These are phyloP conservation scores for Mycena olivaceomarginata DNA, from an alignment of 768 basidiomycete species.

Conservation along the genomic window DNA sequence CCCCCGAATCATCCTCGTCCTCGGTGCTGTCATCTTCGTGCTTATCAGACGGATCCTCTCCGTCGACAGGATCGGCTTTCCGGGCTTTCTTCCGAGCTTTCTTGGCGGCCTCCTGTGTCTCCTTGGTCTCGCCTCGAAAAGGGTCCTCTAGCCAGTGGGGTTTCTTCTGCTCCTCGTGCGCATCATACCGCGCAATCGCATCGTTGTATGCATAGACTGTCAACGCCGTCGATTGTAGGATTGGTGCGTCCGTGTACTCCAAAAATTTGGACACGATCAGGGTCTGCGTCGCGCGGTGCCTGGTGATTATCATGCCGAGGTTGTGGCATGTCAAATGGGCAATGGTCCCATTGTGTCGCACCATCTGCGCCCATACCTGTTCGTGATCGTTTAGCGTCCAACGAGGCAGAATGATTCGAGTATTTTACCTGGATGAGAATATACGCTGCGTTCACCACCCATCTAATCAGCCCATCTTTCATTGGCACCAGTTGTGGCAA, in stretches of 20 bases:
- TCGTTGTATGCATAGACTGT: slow-evolving; percentile 33
- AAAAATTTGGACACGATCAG: slow-evolving; percentile 13
- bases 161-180: neutral
- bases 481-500: no score
- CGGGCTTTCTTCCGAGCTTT: neutral
- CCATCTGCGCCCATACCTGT: slow-evolving; percentile 37
- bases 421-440: slow-evolving; percentile 29
- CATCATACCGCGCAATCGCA: slow-evolving; percentile 25
- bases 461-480: no score
- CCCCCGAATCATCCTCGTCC: neutral
- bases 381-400: no score
- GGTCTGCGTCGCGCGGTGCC: slow-evolving; percentile 13
- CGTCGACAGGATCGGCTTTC: neutral
- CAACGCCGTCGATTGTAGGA: slow-evolving; percentile 26
- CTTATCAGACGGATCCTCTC: neutral
- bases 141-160: slow-evolving; percentile 15
- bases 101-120: neutral
- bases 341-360: slow-evolving; percentile 24
- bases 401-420: no score
- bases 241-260: slow-evolving; percentile 25
- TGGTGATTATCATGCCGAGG: slow-evolving; percentile 19
- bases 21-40: neutral
- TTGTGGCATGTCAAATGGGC: slow-evolving; percentile 32
- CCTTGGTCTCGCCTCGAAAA: slow-evolving; percentile 12
- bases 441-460: no score